Evolutionary conservation across 2,329 filamentous ascomycete species (phyloP).

Genomic region (Chrysoporthe austroafricana): DNA sequence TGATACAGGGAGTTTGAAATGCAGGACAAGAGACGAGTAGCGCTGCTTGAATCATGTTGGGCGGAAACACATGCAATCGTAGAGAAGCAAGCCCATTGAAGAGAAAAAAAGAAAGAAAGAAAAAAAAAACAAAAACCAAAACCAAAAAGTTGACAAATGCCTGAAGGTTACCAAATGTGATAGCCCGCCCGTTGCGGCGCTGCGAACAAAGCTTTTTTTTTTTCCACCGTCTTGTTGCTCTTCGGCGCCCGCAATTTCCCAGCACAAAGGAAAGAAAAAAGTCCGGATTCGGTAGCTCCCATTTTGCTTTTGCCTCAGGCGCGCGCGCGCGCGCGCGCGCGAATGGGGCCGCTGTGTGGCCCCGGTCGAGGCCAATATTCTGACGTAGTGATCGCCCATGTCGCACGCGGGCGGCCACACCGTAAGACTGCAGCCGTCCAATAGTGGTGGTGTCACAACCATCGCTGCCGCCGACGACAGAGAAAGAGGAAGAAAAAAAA

Average conservation of each 20-base stretch:
- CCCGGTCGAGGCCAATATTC: background rate
- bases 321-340: too few species aligned
- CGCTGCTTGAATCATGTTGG: too few species aligned
- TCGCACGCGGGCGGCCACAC: background rate
- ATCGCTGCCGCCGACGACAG: background rate
- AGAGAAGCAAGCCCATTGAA: too few species aligned
- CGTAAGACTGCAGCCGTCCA: background rate
- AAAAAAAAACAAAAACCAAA: background rate
- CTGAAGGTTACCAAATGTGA: background rate
- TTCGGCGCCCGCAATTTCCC: background rate
- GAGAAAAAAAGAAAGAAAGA: background rate
- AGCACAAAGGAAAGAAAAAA: background rate
- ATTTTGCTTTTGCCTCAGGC: background rate
- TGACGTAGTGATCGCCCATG: background rate
- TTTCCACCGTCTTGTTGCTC: background rate
- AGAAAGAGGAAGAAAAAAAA: background rate
- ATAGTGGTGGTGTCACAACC: background rate
- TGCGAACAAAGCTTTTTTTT: background rate
- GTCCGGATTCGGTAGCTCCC: background rate
- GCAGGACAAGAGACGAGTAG: too few species aligned
- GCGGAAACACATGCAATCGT: too few species aligned
- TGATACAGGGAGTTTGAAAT: too few species aligned
- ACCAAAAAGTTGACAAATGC: background rate
- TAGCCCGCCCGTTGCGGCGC: background rate
- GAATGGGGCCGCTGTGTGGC: too few species aligned